Evolutionary conservation across 345 rosid genomes (phyloP).

Genomic region (Citrus unshiu): DNA sequence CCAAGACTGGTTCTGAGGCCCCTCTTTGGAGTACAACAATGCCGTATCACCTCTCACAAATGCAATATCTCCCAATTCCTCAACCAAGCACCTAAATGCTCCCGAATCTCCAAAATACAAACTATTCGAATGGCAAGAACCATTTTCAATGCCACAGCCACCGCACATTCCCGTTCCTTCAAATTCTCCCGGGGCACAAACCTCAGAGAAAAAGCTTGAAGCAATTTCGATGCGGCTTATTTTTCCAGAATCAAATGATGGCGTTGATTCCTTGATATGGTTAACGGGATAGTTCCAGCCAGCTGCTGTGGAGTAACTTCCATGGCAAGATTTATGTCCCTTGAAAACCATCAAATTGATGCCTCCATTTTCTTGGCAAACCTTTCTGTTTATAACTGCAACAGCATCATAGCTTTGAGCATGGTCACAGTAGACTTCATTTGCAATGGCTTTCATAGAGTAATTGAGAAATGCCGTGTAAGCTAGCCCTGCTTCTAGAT

Average conservation of each 20-base stretch:
- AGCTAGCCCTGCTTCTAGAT: conserved; percentile 35
- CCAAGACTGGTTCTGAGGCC: conserved; percentile 34
- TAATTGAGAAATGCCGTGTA: conserved; percentile 35
- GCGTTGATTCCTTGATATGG: conserved; percentile 13
- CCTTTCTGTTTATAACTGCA: conserved; percentile 21
- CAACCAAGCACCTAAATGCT: conserved; percentile 36
- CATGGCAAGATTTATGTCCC: conserved; percentile 37
- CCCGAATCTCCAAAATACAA: conserved; percentile 25
- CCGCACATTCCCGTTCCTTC: conserved; percentile 19
- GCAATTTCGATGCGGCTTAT: conserved; percentile 8
- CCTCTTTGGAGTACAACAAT: conserved; percentile 29
- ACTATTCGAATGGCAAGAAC: conserved; percentile 9
- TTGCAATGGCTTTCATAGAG: conserved; percentile 47
- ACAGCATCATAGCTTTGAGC: conserved; percentile 26
- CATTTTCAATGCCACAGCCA: conserved; percentile 26
- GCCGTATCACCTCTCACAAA: conserved; percentile 35
- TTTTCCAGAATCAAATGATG: background rate
- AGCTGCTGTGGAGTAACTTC: conserved; percentile 28
- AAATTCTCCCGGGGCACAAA: conserved; percentile 35
- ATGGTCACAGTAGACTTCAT: conserved; percentile 34
- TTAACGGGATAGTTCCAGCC: conserved; percentile 40
- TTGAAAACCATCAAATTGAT: conserved; percentile 25
- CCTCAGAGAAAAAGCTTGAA: conserved; percentile 22
- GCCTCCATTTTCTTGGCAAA: conserved; percentile 13
- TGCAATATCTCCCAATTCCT: conserved; percentile 38